These are phyloP conservation scores for Phytophthora cactorum DNA, from an alignment of 352 stramenopile genomes.

Conservation along the genomic window DNA sequence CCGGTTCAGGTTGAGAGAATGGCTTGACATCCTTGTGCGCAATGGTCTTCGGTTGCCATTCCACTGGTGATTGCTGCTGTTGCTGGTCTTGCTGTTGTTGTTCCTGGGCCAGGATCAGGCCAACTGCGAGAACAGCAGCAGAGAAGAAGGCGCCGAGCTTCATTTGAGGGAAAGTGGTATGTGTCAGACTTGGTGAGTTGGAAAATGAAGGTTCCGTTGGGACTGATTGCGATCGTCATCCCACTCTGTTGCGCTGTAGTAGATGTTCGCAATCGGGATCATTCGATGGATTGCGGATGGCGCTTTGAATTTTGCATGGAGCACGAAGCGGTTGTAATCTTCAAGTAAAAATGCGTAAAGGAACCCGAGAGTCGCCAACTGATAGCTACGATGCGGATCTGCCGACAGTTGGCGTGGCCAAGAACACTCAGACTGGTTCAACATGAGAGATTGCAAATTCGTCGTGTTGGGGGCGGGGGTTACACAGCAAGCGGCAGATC, in stretches of 20 bases:
- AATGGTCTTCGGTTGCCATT: neutral
- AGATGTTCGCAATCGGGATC: neutral
- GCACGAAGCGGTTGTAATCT: neutral
- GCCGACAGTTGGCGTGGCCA: neutral
- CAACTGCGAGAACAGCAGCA: neutral
- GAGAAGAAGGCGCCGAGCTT: neutral
- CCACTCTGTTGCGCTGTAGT: neutral
- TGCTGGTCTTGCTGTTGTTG: neutral
- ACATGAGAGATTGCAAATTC: neutral
- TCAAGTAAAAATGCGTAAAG: neutral
- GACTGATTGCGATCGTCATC: neutral
- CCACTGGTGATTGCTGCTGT: neutral
- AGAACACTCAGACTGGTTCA: neutral
- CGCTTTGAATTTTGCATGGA: neutral
- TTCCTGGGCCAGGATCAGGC: neutral
- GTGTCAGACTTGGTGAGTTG: neutral
- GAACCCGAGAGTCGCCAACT: neutral
- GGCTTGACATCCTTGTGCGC: neutral
- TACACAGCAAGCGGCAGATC: neutral
- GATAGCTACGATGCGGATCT: neutral
- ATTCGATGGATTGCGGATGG: neutral
- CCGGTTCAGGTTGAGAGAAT: neutral
- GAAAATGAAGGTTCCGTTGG: neutral
- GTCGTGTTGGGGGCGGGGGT: neutral
- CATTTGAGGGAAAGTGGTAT: neutral